Evolutionary conservation across 768 basidiomycete species (phyloP).

Genomic region (Mycena haematopus): DNA sequence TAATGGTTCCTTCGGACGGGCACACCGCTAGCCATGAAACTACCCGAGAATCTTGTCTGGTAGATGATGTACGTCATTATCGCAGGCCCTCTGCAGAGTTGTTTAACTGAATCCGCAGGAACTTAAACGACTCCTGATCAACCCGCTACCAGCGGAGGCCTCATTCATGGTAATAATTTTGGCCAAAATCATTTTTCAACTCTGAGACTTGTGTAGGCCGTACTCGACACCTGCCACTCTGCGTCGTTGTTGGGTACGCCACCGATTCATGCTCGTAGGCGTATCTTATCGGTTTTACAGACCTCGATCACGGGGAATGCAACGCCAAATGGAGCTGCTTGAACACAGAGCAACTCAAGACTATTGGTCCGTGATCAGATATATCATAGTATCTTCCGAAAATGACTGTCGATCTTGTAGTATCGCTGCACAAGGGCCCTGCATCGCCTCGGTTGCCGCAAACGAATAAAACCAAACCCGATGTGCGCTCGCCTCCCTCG

Average conservation of each 20-base stretch:
- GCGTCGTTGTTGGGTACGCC: conserved; percentile 7
- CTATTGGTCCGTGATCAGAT: not conserved
- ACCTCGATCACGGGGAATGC: conserved; percentile 15
- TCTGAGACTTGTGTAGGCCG: not conserved
- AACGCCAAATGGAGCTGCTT: conserved; percentile 6
- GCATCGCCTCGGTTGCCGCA: not conserved
- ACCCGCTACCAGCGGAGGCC: conserved; percentile 6
- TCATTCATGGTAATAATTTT: conserved; percentile 5
- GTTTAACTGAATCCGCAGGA: conserved; percentile 4
- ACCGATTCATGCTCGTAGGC: too few species aligned
- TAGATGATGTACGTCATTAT: conserved; percentile 16
- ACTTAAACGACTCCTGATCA: conserved; percentile 17
- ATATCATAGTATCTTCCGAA: not conserved
- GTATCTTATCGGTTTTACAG: not conserved
- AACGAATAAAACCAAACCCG: not conserved
- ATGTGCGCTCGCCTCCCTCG: not conserved
- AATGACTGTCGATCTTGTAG: not conserved
- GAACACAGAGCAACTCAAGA: not conserved
- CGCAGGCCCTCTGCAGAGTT: too few species aligned
- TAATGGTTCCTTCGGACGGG: conserved; percentile 19
- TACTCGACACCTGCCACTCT: conserved; percentile 21
- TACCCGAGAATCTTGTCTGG: conserved; percentile 16
- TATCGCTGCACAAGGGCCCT: not conserved
- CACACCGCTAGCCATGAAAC: not conserved
- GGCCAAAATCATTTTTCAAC: not conserved